Percentiles rank a stretch among this genome's conserved stretches.
These are phyloP conservation scores for Beauveria sp. DNA, from an alignment of 2,329 filamentous ascomycete species.

Conservation along the genomic window DNA sequence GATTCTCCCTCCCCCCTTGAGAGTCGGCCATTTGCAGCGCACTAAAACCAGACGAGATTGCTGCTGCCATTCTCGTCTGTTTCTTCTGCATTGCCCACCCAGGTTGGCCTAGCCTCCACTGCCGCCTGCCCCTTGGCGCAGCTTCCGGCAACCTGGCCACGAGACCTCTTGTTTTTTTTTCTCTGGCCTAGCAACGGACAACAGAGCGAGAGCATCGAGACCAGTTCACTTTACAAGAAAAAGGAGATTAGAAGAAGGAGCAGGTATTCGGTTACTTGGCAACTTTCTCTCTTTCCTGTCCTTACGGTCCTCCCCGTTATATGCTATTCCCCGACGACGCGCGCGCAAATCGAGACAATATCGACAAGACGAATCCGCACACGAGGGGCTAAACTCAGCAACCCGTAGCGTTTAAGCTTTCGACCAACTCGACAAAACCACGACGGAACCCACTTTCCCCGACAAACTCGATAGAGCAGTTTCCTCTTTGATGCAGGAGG, in stretches of 20 bases:
- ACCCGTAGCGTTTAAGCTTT: not conserved
- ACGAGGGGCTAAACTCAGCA: not conserved
- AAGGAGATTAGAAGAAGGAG: not conserved
- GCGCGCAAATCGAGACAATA: not conserved
- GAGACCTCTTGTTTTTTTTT: slow-evolving; percentile 5
- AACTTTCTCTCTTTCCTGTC: not conserved
- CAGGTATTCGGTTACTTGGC: slow-evolving; percentile 9
- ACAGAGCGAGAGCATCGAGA: not conserved
- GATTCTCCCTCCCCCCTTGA: not conserved
- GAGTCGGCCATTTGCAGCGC: not conserved
- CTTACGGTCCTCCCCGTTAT: not conserved
- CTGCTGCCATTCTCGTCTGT: not conserved
- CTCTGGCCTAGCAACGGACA: not conserved
- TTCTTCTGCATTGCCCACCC: not conserved
- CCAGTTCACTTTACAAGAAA: not conserved
- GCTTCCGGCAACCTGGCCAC: slow-evolving; percentile 2
- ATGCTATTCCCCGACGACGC: not conserved
- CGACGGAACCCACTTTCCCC: not conserved
- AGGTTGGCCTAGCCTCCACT: not conserved
- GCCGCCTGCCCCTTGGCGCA: not conserved
- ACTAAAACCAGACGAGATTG: not conserved
- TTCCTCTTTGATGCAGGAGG: slow-evolving; percentile 6
- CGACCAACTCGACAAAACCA: not conserved
- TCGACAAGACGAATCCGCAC: not conserved
- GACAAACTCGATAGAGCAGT: not conserved